Evolutionary conservation across 2,329 filamentous ascomycete species (phyloP), one percentile per base, ranked within the genome.

Genomic region (Rachicladosporium sp.): DNA sequence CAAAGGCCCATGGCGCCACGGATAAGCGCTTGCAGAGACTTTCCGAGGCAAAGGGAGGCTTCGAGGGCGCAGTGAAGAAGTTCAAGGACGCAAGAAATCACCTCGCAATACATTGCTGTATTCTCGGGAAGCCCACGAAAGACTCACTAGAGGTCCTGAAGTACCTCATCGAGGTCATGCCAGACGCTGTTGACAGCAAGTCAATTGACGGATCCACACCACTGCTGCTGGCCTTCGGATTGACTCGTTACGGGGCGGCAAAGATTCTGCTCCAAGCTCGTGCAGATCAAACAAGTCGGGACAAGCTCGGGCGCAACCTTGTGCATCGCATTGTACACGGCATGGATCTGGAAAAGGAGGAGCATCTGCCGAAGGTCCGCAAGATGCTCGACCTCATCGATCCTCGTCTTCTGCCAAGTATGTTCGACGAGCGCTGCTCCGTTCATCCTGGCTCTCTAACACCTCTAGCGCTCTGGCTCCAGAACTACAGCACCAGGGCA

Each of bases 231-330:
- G 82, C 84, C 2, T 80, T 78, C 45, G 60, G 66, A 2, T 60
- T 74, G 3, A 69, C 72, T 8, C 69, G 71, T 12, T 49, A 68
- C 10, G 63, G 74, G 2, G 70, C 72, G 12, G 71, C 72, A 10
- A 73, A 74, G 50, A 64, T 75, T 0, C 68, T 93, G 29, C 68
- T 89, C 37, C 64, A 70, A 1, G 74, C 72, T 19, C 82, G 81
- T 3, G 82, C 82, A 2, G 76, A 91, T 52, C 78, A 84, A 52
- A 73, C 74, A 1, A 37, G 36, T 11, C 52, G 53, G 15, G 78
- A 84, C 52, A 61, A 61, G 7, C 54, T 62, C 3, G 75, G 76
- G 8, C 69, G 74, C 47, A 93, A 89, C 49, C 62, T 89, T 10
- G 46, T 89, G 1, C 85, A 93, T 52, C 63, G 69, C 2, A 66